Base-by-base conservation (phyloP, 179 eudicot genomes). In the Spinacia oleracea region DNA sequence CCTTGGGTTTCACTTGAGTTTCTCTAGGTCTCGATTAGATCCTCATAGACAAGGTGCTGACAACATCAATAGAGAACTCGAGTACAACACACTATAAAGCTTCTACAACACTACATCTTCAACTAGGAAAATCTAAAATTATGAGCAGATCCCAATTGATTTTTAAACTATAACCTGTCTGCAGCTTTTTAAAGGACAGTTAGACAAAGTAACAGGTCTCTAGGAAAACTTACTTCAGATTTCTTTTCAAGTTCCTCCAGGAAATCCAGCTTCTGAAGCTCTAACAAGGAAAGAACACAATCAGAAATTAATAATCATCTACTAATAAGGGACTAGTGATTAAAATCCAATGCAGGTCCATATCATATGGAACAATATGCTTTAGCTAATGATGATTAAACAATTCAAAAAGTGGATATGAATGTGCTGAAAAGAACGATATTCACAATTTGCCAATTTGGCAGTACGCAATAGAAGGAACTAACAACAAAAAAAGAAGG, bases 161-260 rank as follows among this genome's bases (percentile, higher is more conserved):
- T 21, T 45, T 31, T 29, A 21, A 53, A 53, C 23, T 20, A 15
- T 51, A 31, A 72, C 11, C 38, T 46, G 6, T 59, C 5, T 58
- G n/a, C 16, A 9, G 32, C 51, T 64, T 51, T 64, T 35, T 55
- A 34, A 62, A 32, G 62, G 27, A 42, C 7, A 64, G 18, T 25
- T 43, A 43, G 43, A 55, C 34, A 76, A 55, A 40, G 12, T 51
- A 70, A 64, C 32, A 46, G 27, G 11, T n/a, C 27, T 2, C 60
- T 15, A 67, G 59, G 67, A 35, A 56, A 67, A 42, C 86, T 81
- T 81, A 84, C 86, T 60, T 74, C 72, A 62, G 7, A 5, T 35
- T 77, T 77, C 69, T 63, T 51, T 71, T 81, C 84, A 29, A 77
- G 83, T 66, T 62, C 18, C 67, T 77, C 84, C 60, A 83, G 64